Evolutionary conservation across 306 rosid species (phyloP), one percentile per base, ranked within the genome.

Genomic region (Macrotyloma uniflorum): DNA sequence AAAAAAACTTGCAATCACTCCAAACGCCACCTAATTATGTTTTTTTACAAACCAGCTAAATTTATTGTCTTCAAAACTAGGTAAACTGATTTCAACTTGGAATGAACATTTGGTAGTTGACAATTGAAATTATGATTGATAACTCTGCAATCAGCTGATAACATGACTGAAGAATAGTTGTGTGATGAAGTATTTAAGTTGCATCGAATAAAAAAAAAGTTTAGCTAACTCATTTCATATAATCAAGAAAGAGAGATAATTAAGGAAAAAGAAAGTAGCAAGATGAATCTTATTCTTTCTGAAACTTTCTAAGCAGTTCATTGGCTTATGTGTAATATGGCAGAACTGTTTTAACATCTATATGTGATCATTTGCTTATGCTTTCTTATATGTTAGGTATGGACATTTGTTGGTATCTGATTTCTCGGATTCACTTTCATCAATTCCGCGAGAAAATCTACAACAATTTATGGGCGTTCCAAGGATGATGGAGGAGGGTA

Each of bases 361-460:
- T 33, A 20, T 76, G 43, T 67, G 53, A 19, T 71, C 28, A 30
- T 67, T 46, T 15, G 33, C 53, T 83, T 67, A 77, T 50, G 22
- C 53, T 53, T 53, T 74, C 43, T 82, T 80, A 57, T 82, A 83
- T 82, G 76, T 54, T 67, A 95, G 98, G 94, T 93, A 93, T 81
- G 91, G 85, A 74, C 99, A 93, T 88, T 76, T 95, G 70, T 58
- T 93, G 88, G 97, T 90, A 64, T 95, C 93, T 15, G 97, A 95
- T 84, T 95, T 95, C 87, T 93, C 99, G 7, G 93, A 90, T 73
- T 86, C 90, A 7, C 84, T 88, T 75, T 79, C 98, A 30, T 65
- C 91, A 45, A 89, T 90, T 81, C 98, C 99, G 19, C 96, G 83
- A 32, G 99, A 95, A 87, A 87, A 89, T 78, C 75, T 95, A 82